Conservation (phyloP, 2,329 filamentous ascomycete species). For the Alternaria sp. region DNA sequence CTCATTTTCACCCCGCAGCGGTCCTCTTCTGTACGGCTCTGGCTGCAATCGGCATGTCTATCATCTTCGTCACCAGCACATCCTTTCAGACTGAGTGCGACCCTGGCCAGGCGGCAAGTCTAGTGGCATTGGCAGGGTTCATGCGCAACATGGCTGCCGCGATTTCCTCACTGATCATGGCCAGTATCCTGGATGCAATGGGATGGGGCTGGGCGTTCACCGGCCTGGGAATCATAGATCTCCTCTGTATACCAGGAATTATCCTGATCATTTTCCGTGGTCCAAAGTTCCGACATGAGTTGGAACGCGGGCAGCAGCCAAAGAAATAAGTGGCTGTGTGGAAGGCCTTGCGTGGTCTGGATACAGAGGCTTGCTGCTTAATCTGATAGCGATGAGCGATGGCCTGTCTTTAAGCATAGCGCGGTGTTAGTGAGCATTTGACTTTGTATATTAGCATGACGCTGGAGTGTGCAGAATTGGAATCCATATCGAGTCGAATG, state of each 20-base stretch:
- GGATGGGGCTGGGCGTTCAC: slow-evolving; percentile 52
- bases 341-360: background rate
- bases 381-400: background rate
- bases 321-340: background rate
- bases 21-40: slow-evolving; percentile 29
- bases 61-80: slow-evolving; percentile 53
- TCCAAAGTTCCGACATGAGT: slow-evolving; percentile 26
- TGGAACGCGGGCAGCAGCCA: slow-evolving; percentile 22
- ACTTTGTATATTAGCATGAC: background rate
- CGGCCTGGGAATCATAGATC: slow-evolving; percentile 45
- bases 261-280: slow-evolving; percentile 29
- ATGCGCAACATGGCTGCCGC: slow-evolving; percentile 51
- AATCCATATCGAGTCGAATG: background rate
- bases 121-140: slow-evolving; percentile 51
- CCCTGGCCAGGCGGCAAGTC: slow-evolving; percentile 48
- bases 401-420: slow-evolving; percentile 15
- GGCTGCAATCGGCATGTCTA: slow-evolving; percentile 47
- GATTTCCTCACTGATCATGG: slow-evolving; percentile 48
- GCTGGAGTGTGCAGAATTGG: background rate
- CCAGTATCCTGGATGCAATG: slow-evolving; percentile 41
- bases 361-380: too few relatives aligned
- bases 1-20: slow-evolving; percentile 26
- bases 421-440: slow-evolving; percentile 12
- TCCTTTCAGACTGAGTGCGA: slow-evolving; percentile 53
- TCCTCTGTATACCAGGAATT: slow-evolving; percentile 33